Percentiles rank a stretch among this genome's conserved stretches.
phyloP scores from a whole-genome alignment of 106 monocot species.

The Xerophyta viscosa region DNA sequence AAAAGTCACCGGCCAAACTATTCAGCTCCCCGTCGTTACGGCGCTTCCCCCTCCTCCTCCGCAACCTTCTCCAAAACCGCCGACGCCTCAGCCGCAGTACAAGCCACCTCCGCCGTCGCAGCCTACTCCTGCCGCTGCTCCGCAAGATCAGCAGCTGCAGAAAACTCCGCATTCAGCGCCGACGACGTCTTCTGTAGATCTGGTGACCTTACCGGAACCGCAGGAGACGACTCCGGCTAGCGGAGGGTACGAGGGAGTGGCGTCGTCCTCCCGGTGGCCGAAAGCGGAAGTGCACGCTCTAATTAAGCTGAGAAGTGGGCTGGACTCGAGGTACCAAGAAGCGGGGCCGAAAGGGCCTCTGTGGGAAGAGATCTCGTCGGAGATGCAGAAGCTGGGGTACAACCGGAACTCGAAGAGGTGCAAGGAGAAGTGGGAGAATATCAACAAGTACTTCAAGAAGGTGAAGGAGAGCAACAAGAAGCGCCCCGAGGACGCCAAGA shows the following conservation, averaged over 20 bases:
- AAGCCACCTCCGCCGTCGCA: background rate
- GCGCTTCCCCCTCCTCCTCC: slow-evolving; percentile 4
- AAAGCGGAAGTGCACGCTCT: slow-evolving; percentile 70
- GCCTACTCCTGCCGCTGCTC: no score
- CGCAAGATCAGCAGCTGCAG: no score
- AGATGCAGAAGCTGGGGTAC: slow-evolving; percentile 58
- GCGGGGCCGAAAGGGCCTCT: slow-evolving; percentile 69
- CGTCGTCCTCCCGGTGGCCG: slow-evolving; percentile 63
- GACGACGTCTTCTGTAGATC: background rate
- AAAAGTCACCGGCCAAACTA: slow-evolving; percentile 41
- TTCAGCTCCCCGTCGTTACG: slow-evolving; percentile 17
- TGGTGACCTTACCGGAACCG: background rate
- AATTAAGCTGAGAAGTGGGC: slow-evolving; percentile 46
- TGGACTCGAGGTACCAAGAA: slow-evolving; percentile 59
- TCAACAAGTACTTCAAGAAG: slow-evolving; percentile 96
- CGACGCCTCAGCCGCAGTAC: background rate
- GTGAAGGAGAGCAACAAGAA: slow-evolving; percentile 90
- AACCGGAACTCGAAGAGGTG: slow-evolving; percentile 67
- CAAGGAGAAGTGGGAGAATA: slow-evolving; percentile 97
- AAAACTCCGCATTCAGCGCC: no score
- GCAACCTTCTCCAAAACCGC: background rate
- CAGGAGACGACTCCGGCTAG: background rate
- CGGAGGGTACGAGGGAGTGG: slow-evolving; percentile 6
- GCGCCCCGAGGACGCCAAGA: slow-evolving; percentile 76
- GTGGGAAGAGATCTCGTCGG: slow-evolving; percentile 78